phyloP scores from a whole-genome alignment of 2,329 filamentous ascomycete species.

The Cordyceps pruinosa region DNA sequence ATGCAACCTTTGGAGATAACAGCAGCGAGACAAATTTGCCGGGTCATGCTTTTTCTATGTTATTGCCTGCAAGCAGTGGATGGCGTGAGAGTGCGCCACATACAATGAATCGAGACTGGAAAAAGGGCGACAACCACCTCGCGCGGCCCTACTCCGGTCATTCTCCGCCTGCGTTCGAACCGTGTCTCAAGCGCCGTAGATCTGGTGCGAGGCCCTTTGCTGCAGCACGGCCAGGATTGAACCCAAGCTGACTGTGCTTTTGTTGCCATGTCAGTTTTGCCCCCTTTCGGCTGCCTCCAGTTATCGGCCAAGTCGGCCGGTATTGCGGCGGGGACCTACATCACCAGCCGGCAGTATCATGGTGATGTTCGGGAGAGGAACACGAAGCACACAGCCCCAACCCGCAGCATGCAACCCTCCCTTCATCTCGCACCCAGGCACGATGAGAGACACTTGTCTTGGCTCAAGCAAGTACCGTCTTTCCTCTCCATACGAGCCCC shows the following conservation, averaged over 20 bases:
- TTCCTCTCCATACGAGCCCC: neutral
- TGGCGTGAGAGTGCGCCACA: neutral
- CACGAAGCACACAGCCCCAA: neutral
- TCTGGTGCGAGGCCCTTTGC: neutral
- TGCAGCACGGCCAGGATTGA: neutral
- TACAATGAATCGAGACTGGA: neutral
- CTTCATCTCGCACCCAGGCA: neutral
- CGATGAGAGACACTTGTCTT: neutral
- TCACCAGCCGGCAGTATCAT: neutral
- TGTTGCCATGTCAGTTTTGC: neutral
- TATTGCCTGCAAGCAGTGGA: too few relatives aligned
- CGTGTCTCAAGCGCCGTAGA: conserved; percentile 12
- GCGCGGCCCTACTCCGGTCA: conserved; percentile 13
- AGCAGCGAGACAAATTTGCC: neutral
- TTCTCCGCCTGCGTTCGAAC: conserved; percentile 11
- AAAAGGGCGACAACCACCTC: neutral
- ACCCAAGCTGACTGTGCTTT: neutral
- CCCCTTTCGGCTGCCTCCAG: neutral
- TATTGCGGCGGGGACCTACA: neutral
- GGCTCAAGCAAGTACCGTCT: neutral
- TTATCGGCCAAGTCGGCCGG: neutral
- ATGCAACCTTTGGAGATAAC: neutral
- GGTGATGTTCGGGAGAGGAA: too few relatives aligned
- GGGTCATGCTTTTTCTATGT: too few relatives aligned
- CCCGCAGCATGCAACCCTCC: neutral